These are phyloP conservation scores for Diplocarpon mali DNA, from an alignment of 2,329 filamentous ascomycete genomes.

Conservation along the genomic window DNA sequence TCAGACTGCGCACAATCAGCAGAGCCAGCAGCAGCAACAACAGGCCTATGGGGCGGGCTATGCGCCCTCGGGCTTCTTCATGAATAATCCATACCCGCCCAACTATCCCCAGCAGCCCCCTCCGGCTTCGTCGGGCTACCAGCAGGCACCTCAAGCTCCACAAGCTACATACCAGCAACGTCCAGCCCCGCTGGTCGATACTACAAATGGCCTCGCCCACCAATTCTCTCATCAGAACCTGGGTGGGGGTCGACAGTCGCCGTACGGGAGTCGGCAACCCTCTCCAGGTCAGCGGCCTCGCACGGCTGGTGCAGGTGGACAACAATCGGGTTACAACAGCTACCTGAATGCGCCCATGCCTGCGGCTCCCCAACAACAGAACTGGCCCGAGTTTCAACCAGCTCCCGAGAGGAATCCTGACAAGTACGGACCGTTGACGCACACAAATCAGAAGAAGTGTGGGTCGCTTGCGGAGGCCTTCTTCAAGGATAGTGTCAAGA, in stretches of 20 bases:
- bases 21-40: conserved; percentile 31
- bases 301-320: conserved; percentile 62
- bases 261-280: conserved; percentile 56
- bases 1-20: conserved; percentile 18
- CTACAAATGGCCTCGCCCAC: conserved; percentile 82
- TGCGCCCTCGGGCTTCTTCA: conserved; percentile 45
- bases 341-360: conserved; percentile 63
- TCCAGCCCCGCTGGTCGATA: conserved; percentile 59
- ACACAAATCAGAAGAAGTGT: conserved; percentile 62
- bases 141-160: conserved; percentile 43
- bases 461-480: conserved; percentile 71
- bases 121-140: conserved; percentile 35
- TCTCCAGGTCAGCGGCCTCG: conserved; percentile 69
- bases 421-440: conserved; percentile 53
- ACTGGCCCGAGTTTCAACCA: conserved; percentile 61
- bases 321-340: conserved; percentile 50
- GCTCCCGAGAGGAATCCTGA: conserved; percentile 82
- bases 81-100: conserved; percentile 44
- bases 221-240: conserved; percentile 97
- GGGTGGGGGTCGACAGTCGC: conserved; percentile 59
- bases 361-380: conserved; percentile 39
- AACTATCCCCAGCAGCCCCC: conserved; percentile 30
- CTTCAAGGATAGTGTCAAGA: conserved; percentile 97
- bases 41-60: conserved; percentile 36
- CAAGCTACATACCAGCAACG: conserved; percentile 35